Evolutionary conservation across 2,329 filamentous ascomycete genomes (phyloP), one percentile per base, ranked within the genome.

Genomic region (Diaporthe sp.): DNA sequence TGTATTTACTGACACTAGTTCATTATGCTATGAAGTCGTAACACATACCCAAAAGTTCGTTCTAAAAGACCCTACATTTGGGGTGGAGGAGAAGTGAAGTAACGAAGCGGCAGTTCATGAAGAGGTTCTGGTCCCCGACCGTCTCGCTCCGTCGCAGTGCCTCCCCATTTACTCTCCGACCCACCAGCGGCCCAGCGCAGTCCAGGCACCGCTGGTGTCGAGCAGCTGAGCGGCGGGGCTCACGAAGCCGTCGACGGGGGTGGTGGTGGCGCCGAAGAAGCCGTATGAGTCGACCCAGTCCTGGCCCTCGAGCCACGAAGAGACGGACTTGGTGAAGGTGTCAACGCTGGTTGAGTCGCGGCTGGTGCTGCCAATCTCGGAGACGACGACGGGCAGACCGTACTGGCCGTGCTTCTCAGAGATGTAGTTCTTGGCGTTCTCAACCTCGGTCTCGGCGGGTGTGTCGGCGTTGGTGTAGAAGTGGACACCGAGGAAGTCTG

Each of bases 221-320:
- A 87, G 84, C 75, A 87, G 81, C 78, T 86, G 84, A 35, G 85
- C 85, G 50, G 81, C 82, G 0, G 84, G 85, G 76, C 85, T 87
- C 27, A 87, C 85, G 78, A 85, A 87, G 71, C 78, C 78, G 75
- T 87, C 85, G 15, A 85, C 84, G 68, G 82, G 78, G 32, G 83
- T 79, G 70, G 80, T 80, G 81, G 85, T 85, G 75, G 85, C 86
- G 37, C 84, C 85, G 75, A 86, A 86, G 69, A 85, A 83, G 17
- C 81, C 83, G 76, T 87, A 87, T 77, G 87, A 84, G 73, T 80
- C 80, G 32, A 87, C 77, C 80, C 81, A 86, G 71, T 81, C 80
- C 75, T 80, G 80, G 37, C 78, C 74, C 77, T 87, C 86, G 81
- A 86, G 81, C 85, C 85, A 86, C 59, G 82, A 83, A 70, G 81